Evolutionary conservation across 768 basidiomycete species (phyloP), one percentile per base, ranked within the genome.

Genomic region (Auricularia sp.): DNA sequence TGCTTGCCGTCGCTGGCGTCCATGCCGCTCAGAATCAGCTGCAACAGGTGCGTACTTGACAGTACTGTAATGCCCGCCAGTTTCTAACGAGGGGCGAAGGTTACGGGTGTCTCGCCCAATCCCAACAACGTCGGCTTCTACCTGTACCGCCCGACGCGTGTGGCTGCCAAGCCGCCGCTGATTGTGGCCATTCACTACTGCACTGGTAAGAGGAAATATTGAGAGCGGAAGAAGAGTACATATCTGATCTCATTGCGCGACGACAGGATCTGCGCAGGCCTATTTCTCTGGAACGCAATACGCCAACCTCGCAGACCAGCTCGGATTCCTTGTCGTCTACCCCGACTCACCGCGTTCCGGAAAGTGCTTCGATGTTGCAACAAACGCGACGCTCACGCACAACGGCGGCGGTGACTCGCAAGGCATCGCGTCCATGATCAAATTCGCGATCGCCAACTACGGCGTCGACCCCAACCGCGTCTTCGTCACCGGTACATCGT

Each of bases 321-420:
- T 79, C 65, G 80, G 78, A 5, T 84, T 75, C 74, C 77, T 85
- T 65, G 81, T 85, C 62, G 77, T 85, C 68, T 84, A 78, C 36
- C 80, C 79, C 3, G 72, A 75, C 64, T 66, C 69, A 14, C 71
- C 71, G 7, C 65, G 67, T 65, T 59, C 63, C 3, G 81, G 81
- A 62, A 77, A 75, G 66, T 84, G 83, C 74, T 84, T 81, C 80
- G 83, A 84, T 67, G 82, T 84, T 36, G 74, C 77, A 69, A 77
- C 80, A 42, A 77, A 70, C 63, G 80, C 73, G 42, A 83, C 83
- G 5, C 76, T 85, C 67, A 83, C 79, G 21, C 84, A 84, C 69
- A 77, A 85, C 69, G 79, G 74, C 14, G 84, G 83, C 5, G 80
- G 83, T 29, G 84, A 85, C 71, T 83, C 83, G 6, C 75, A 80